Evolutionary conservation across 257 asterid species (phyloP), one percentile per base, ranked within the genome.

Genomic region (Przewalskia tangutica): DNA sequence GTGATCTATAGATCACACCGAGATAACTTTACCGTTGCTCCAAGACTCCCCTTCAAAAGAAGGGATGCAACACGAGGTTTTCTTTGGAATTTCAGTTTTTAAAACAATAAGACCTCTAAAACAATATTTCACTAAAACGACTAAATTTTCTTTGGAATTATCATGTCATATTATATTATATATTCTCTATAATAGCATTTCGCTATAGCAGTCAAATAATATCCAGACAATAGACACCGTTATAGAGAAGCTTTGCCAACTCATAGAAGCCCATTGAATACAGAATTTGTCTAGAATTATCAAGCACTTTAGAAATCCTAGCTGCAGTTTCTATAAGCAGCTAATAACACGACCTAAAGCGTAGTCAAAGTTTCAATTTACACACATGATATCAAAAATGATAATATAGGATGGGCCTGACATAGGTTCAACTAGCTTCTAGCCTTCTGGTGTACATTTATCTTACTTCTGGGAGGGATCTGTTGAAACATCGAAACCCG

Each of bases 401-500:
- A 27, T 27, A 48, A 12, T 27, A 27, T 27, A 27, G 32, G 79
- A 23, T 48, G 32, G 1, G 32, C 1, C 32, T 27, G 6, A 17
- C 17, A 56, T 56, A 7, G 8, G 77, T 68, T 68, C 77, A 68
- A 68, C 55, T 68, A 68, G 18, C 32, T 27, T 27, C 32, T n/a
- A n/a, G 55, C 34, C 54, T 68, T 40, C 3, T 17, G 16, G 55
- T 42, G 77, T 42, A 68, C 36, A 42, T 42, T 2, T 23, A 34
- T 75, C 27, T 81, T 55, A 81, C 54, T 71, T 48, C 84, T 50
- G 87, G 14, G 90, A 79, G 18, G 87, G 82, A 85, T 81, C 86
- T 3, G 94, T 89, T 0, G 95, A 87, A 86, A 95, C 94, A 80
- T 95, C 98, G 77, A 87, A 91, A 73, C 98, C 98, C 0, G 98